Base-by-base conservation (phyloP, 192 early-diverging fungal species). In the Backusella parvicylindrica region DNA sequence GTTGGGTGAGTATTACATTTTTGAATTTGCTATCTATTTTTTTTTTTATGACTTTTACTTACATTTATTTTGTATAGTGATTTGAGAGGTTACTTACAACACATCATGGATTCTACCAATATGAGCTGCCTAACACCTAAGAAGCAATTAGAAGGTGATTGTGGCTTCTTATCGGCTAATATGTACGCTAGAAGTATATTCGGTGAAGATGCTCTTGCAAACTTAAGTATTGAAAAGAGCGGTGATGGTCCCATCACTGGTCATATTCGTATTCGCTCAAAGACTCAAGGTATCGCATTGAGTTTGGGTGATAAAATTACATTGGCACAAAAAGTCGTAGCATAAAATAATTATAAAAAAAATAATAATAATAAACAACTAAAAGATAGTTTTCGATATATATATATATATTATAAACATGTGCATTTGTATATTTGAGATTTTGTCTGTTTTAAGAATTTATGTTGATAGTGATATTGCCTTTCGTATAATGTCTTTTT, bases 281-380 rank as follows among this genome's bases (percentile, higher is more conserved):
- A 99, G 88, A 98, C 97, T 6, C 98, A 98, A 87, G 98, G 98
- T 35, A 97, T 99, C 83, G 98, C 98, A 12, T 88, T 99, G 63
- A 92, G 91, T 74, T 82, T 99, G 40, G 98, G 97, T 49, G 72
- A 73, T 63, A 73, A 73, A 65, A 73, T 73, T 73, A 73, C 72
- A 38, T 43, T 65, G 60, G 72, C 72, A 65, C 72, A 73, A 73
- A 73, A 73, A 37, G 32, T 50, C 26, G 63, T 40, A 47, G 56
- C 60, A 28, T 73, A 40, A 73, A 40, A 64, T 32, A 49, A 70
- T 43, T 64, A 60, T 56, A 71, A 56, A 53, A 71, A 32, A 72
- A 72, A 72, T 15, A 72, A 72, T 26, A 70, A 43, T 70, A 70
- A 65, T 65, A 65, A 35, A 33, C 16, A 18, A 65, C 23, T 33